phyloP scores from a whole-genome alignment of 2,329 filamentous ascomycete genomes.

The Ascochyta fabae region DNA sequence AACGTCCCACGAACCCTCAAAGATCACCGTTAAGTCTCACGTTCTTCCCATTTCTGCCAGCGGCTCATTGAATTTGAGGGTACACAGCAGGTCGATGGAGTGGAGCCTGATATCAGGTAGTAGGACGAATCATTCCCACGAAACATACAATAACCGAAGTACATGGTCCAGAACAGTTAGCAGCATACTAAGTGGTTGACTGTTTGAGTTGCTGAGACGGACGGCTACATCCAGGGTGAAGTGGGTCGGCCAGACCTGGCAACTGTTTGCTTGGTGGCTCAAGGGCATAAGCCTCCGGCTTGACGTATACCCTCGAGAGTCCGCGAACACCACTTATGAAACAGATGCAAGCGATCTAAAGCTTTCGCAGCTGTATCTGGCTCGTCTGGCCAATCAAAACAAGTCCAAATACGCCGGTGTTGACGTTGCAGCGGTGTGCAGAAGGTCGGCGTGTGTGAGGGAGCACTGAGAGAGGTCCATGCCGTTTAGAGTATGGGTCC shows the following conservation, averaged over 20 bases:
- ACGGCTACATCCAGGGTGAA: conserved; percentile 23
- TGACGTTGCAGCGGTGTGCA: conserved; percentile 43
- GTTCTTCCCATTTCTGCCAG: background rate
- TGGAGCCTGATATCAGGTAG: background rate
- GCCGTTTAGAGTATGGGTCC: conserved; percentile 33
- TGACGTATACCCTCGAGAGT: conserved; percentile 5
- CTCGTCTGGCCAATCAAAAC: conserved; percentile 59
- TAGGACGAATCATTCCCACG: background rate
- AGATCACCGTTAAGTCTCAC: background rate
- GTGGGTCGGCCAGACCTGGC: conserved; percentile 45
- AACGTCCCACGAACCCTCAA: no score
- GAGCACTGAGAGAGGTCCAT: conserved; percentile 38
- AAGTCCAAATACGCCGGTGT: conserved; percentile 69
- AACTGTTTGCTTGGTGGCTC: conserved; percentile 37
- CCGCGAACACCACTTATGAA: conserved; percentile 10
- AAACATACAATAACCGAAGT: background rate
- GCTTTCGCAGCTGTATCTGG: conserved; percentile 19
- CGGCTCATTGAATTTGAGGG: background rate
- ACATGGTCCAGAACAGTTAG: background rate
- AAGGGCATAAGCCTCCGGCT: conserved; percentile 31
- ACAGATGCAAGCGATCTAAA: conserved; percentile 12
- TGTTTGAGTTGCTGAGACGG: conserved; percentile 4
- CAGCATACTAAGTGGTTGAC: background rate
- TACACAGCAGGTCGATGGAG: background rate
- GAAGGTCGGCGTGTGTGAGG: conserved; percentile 32